Conservation (phyloP, 2,329 filamentous ascomycete genomes). For the Neofusicoccum sp. region DNA sequence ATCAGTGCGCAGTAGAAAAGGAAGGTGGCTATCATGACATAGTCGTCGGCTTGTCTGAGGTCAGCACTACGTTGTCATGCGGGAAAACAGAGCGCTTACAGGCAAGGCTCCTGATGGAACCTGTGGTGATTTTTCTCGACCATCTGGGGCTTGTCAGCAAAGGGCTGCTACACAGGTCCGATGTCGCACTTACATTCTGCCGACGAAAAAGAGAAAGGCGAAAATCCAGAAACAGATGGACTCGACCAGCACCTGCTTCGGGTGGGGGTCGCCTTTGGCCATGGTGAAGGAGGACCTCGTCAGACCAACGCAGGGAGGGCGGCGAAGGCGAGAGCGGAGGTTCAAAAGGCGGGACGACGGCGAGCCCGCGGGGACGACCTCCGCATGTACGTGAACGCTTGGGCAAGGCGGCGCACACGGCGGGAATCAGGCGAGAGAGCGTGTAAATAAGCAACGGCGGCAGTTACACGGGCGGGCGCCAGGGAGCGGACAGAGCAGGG, state of each 20-base stretch:
- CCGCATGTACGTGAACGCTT: constrained; percentile 6
- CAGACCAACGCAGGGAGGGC: background rate
- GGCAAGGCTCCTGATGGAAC: constrained; percentile 13
- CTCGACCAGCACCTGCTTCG: constrained; percentile 21
- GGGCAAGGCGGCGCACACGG: background rate
- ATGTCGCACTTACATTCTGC: constrained; percentile 22
- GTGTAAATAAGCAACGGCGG: background rate
- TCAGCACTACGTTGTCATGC: background rate
- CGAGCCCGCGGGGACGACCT: background rate
- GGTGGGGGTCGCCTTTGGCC: constrained; percentile 17
- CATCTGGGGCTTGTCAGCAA: constrained; percentile 13
- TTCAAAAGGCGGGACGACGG: background rate
- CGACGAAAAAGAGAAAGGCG: constrained; percentile 18
- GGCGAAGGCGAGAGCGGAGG: background rate
- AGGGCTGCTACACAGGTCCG: too few species aligned
- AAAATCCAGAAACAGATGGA: constrained; percentile 19
- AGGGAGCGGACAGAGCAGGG: background rate
- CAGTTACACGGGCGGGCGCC: background rate
- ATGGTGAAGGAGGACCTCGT: background rate
- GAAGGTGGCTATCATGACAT: constrained; percentile 23
- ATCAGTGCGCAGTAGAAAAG: constrained; percentile 24
- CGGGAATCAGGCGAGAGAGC: background rate
- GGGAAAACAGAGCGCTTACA: background rate
- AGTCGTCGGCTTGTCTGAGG: constrained; percentile 15
- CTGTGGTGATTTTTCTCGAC: constrained; percentile 20